These are phyloP conservation scores for Penicillium roqueforti DNA, from an alignment of 495 filamentous ascomycete genomes.

Conservation along the genomic window DNA sequence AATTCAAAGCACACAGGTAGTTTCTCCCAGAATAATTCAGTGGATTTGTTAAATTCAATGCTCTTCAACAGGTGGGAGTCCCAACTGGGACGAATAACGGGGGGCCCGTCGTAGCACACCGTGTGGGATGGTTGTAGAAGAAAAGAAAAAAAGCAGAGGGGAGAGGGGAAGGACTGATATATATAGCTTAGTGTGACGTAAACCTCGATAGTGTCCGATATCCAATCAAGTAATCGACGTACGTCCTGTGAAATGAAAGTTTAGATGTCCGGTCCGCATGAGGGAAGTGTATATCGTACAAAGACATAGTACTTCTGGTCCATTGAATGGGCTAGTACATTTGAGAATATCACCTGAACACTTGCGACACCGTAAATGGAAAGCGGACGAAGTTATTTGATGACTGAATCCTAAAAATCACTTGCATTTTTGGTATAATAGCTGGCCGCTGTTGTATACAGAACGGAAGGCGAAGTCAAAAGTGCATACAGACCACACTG, in stretches of 20 bases:
- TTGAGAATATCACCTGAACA: neutral
- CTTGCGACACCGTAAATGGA: neutral
- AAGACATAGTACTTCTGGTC: neutral
- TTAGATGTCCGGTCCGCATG: neutral
- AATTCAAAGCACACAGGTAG: neutral
- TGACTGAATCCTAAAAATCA: neutral
- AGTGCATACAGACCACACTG: neutral
- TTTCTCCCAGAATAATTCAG: neutral
- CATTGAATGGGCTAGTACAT: neutral
- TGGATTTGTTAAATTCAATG: neutral
- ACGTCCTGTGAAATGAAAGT: neutral
- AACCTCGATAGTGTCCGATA: neutral
- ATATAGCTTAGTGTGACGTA: neutral
- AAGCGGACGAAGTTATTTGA: neutral
- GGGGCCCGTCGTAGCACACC: neutral
- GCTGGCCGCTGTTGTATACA: neutral
- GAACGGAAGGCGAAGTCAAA: neutral
- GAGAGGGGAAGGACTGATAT: neutral
- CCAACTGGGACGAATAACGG: neutral
- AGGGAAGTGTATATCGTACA: neutral
- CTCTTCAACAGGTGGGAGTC: neutral
- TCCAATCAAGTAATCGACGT: neutral
- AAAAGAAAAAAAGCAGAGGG: neutral
- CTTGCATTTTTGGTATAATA: neutral
- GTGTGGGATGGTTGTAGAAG: constrained; percentile 2